phyloP scores from a whole-genome alignment of 2,329 filamentous ascomycete genomes.

The Huntiella bhutanensis region DNA sequence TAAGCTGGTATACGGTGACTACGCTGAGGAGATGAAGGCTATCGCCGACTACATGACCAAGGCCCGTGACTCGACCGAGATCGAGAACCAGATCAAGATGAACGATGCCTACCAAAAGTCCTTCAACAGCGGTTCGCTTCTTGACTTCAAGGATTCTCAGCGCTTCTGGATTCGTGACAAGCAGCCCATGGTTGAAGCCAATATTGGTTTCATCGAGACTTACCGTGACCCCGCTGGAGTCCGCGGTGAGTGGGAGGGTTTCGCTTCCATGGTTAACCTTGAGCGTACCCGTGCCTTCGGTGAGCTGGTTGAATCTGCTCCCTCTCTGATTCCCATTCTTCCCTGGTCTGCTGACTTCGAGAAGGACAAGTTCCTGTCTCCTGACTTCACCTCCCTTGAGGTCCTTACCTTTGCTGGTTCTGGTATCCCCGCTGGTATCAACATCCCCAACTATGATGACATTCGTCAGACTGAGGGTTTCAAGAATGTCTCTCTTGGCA shows the following conservation, averaged over 20 bases:
- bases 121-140: conserved; percentile 54
- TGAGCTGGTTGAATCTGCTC: conserved; percentile 63
- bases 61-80: conserved; percentile 50
- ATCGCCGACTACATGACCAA: conserved; percentile 48
- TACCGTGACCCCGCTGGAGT: conserved; percentile 70
- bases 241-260: conserved; percentile 70
- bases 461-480: conserved; percentile 71
- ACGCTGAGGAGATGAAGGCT: conserved; percentile 49
- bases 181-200: conserved; percentile 59
- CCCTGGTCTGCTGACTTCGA: conserved; percentile 83
- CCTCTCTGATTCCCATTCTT: conserved; percentile 67
- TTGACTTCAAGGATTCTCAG: conserved; percentile 65
- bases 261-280: conserved; percentile 38
- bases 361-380: conserved; percentile 87
- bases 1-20: conserved; percentile 56
- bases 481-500: conserved; percentile 87
- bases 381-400: conserved; percentile 89
- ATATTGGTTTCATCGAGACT: conserved; percentile 72
- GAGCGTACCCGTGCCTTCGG: conserved; percentile 80
- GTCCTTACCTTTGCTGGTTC: conserved; percentile 57
- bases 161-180: conserved; percentile 70
- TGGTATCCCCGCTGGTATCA: conserved; percentile 50
- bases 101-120: conserved; percentile 55
- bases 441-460: conserved; percentile 54
- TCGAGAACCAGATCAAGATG: conserved; percentile 58